These are phyloP conservation scores for Pestalotiopsis fici DNA, from an alignment of 2,329 filamentous ascomycete species.

Conservation along the genomic window DNA sequence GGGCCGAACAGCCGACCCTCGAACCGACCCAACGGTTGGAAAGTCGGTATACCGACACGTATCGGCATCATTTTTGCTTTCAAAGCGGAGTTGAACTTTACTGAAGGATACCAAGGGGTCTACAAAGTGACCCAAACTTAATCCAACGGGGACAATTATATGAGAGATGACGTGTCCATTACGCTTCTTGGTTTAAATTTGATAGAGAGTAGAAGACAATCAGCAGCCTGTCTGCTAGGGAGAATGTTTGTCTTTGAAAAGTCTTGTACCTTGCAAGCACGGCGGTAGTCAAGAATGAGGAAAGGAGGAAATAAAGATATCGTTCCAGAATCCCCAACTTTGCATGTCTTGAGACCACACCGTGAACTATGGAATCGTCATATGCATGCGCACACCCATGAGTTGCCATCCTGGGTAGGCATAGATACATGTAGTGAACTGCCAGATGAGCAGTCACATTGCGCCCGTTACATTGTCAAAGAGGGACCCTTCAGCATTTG, in stretches of 20 bases:
- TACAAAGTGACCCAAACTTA: background rate
- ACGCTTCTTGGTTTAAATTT: background rate
- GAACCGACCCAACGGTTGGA: background rate
- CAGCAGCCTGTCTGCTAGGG: background rate
- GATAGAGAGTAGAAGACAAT: background rate
- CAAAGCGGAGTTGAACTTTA: background rate
- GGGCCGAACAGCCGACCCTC: background rate
- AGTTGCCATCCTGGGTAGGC: too few relatives aligned
- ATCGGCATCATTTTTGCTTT: background rate
- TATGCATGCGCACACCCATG: too few relatives aligned
- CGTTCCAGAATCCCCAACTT: background rate
- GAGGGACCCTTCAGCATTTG: too few relatives aligned
- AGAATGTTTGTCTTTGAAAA: background rate
- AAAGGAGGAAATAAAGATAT: background rate
- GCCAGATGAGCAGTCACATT: too few relatives aligned
- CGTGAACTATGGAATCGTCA: background rate
- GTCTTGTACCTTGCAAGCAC: background rate
- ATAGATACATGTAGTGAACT: too few relatives aligned
- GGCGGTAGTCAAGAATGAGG: background rate
- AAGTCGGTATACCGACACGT: background rate
- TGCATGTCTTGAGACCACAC: background rate
- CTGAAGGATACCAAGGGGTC: background rate
- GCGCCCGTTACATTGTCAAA: too few relatives aligned
- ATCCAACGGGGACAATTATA: background rate
- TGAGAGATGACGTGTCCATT: background rate